Evolutionary conservation across 257 asterid genomes (phyloP), one percentile per base, ranked within the genome.

Genomic region (Capsicum rhomboideum): DNA sequence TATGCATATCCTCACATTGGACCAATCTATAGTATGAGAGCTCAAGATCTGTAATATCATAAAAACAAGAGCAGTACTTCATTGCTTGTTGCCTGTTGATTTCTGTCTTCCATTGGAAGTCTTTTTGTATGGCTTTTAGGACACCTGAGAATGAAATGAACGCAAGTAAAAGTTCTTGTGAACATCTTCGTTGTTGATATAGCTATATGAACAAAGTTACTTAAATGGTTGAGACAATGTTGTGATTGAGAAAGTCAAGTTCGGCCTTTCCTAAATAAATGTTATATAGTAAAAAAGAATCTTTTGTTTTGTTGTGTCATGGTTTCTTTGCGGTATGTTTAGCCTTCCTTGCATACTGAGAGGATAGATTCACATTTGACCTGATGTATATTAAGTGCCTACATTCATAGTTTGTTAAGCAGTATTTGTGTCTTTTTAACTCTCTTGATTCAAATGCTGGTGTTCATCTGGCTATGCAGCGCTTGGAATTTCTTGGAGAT

Each of bases 401-500:
- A 6, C 42, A 34, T 67, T 16, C 16, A 29, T 20, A 67, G 14
- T 67, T 14, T 34, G 29, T 68, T 68, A 37, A 34, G 11, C 17
- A 21, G 28, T 72, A n/a, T n/a, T 71, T 3, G 34, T n/a, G 12
- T 13, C 13, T 72, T 21, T 29, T 59, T 1, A 21, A 59, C 42
- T 55, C 17, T 18, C 16, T 26, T 52, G 79, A 26, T 82, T 82
- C 31, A 26, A 44, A 4, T 82, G 80, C 6, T 82, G 21, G 12
- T 64, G 53, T 29, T 56, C 80, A 53, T 17, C 7, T 82, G 85
- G 1, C 80, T 80, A 2, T 89, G 83, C 85, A 94, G 98, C 92
- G 98, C 8, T 88, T 96, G 83, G 98, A 96, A 83, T 96, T 89
- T 89, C 96, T 96, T 28, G 99, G 99, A 72, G 99, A 96, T 86